phyloP scores from a whole-genome alignment of 345 rosid genomes.

The Hirschfeldia incana region DNA sequence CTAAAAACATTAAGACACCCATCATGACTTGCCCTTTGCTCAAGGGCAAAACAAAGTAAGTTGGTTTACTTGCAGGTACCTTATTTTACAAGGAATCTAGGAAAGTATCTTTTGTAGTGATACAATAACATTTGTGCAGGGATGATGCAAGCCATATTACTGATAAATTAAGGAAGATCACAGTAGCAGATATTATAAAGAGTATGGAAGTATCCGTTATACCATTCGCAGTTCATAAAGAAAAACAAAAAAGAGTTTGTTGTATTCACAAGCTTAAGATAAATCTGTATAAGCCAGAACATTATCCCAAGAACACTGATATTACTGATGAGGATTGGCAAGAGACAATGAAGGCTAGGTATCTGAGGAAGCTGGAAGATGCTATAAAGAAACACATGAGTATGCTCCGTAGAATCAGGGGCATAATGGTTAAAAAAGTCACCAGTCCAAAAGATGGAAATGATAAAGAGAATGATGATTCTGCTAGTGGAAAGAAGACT shows the following conservation, averaged over 20 bases:
- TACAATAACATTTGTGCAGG: conserved; percentile 57
- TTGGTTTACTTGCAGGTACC: conserved; percentile 1
- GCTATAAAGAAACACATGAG: conserved; percentile 69
- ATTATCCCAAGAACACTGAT: conserved; percentile 53
- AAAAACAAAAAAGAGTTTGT: conserved; percentile 30
- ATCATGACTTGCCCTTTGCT: conserved; percentile 89
- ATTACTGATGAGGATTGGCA: conserved; percentile 62
- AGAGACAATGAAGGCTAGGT: conserved; percentile 52
- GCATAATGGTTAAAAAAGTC: conserved; percentile 53
- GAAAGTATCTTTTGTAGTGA: too few relatives aligned
- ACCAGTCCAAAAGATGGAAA: conserved; percentile 43
- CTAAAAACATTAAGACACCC: conserved; percentile 79
- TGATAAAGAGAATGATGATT: conserved; percentile 51
- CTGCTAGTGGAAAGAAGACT: conserved; percentile 37
- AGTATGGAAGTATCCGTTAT: conserved; percentile 64
- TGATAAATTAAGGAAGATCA: conserved; percentile 75
- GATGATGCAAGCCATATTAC: conserved; percentile 66
- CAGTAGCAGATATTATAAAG: conserved; percentile 76
- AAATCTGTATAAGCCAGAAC: conserved; percentile 63
- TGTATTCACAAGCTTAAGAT: conserved; percentile 80
- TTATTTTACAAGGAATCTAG: too few relatives aligned
- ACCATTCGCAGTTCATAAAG: conserved; percentile 49
- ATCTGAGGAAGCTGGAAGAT: conserved; percentile 86
- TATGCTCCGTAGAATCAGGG: conserved; percentile 69
- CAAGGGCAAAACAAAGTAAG: conserved; percentile 67